These are phyloP conservation scores for Aspergillus sclerotiicarbonarius DNA, from an alignment of 495 filamentous ascomycete genomes.

Conservation along the genomic window DNA sequence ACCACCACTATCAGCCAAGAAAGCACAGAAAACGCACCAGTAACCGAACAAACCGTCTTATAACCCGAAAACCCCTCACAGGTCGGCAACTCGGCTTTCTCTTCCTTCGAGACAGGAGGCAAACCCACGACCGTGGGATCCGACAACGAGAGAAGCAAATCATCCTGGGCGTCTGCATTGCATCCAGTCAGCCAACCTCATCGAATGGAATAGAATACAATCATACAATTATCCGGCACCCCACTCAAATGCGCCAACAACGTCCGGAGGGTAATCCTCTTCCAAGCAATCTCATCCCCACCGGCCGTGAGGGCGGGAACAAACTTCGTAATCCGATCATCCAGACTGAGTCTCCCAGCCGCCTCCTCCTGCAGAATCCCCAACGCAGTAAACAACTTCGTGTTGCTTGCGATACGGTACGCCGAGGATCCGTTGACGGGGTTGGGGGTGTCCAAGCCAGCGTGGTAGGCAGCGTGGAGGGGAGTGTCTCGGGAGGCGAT, in stretches of 20 bases:
- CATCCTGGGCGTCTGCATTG: background rate
- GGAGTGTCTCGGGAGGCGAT: background rate
- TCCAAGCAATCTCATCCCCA: background rate
- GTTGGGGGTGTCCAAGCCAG: background rate
- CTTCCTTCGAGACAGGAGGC: background rate
- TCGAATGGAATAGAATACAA: too few species aligned
- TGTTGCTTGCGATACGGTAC: slow-evolving; percentile 1
- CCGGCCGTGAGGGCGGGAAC: background rate
- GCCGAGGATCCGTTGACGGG: background rate
- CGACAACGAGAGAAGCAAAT: background rate
- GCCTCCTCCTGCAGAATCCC: background rate
- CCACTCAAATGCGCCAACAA: background rate
- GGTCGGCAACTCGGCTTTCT: background rate
- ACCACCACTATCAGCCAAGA: background rate
- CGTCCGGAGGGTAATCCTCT: background rate
- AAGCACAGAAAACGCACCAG: background rate
- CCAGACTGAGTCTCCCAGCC: background rate
- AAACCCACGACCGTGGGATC: background rate
- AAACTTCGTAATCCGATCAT: background rate
- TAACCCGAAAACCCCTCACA: background rate
- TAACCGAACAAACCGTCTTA: background rate
- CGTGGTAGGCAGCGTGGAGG: background rate
- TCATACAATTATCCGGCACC: background rate
- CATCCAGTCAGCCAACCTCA: background rate
- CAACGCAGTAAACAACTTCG: background rate